These are phyloP conservation scores for Aurantiochytrium sp. DNA, from an alignment of 108 stramenopile genomes.

Conservation along the genomic window DNA sequence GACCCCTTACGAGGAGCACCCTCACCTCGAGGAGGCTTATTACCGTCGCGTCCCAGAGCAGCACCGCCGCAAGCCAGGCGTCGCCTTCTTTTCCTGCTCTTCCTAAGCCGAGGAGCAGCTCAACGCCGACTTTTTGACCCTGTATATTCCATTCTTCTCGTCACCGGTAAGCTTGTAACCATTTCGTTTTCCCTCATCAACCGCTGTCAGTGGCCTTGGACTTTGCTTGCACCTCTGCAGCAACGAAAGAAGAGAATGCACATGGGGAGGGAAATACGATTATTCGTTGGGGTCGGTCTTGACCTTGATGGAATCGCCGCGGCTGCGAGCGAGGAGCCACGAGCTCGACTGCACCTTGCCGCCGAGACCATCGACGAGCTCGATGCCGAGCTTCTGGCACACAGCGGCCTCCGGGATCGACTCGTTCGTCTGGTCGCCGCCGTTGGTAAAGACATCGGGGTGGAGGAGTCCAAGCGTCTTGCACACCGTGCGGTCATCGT, in stretches of 20 bases:
- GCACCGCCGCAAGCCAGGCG: background rate
- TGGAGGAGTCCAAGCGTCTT: background rate
- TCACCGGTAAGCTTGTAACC: background rate
- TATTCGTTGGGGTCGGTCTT: slow-evolving; percentile 27
- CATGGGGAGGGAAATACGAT: no score
- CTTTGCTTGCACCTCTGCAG: no score
- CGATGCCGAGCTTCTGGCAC: slow-evolving; percentile 1
- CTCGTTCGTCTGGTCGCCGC: slow-evolving; percentile 27
- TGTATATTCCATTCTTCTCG: background rate
- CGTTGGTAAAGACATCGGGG: slow-evolving; percentile 2
- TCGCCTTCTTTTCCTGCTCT: slow-evolving; percentile 17
- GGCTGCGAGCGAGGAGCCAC: slow-evolving; percentile 24
- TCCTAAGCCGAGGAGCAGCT: background rate
- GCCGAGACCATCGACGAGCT: slow-evolving; percentile 20
- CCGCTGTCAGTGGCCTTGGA: no score
- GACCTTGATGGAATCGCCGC: background rate
- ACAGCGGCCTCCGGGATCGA: background rate
- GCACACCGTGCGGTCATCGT: slow-evolving; percentile 27
- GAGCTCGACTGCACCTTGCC: slow-evolving; percentile 21
- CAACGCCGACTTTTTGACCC: no score
- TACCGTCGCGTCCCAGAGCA: background rate
- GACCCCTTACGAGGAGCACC: background rate
- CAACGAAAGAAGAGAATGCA: no score
- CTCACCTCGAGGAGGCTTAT: background rate
- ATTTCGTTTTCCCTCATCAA: background rate